Percentiles rank a stretch among this genome's conserved stretches.
Conservation (phyloP, 2,329 filamentous ascomycete species). For the Colletotrichum horii region DNA sequence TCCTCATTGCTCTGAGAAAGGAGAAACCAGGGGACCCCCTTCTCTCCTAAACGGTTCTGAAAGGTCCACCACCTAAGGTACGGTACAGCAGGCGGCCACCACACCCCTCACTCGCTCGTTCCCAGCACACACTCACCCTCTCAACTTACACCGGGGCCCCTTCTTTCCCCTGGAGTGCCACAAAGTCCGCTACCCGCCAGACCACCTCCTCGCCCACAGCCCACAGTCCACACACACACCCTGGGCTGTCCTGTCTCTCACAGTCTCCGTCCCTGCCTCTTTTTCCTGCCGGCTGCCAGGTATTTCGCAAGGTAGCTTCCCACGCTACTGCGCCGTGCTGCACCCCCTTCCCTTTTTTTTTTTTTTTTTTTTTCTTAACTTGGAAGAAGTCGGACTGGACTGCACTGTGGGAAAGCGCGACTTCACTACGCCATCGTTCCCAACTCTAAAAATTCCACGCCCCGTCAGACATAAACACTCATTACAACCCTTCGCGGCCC, state of each 20-base stretch:
- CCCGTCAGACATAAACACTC: conserved; percentile 20
- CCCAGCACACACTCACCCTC: not conserved
- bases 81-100: not conserved
- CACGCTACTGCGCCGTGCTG: not conserved
- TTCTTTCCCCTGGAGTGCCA: conserved; percentile 6
- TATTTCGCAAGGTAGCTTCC: not conserved
- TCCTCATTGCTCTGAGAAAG: conserved; percentile 7
- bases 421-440: conserved; percentile 21
- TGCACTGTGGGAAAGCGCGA: conserved; percentile 13
- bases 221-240: not conserved
- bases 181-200: conserved; percentile 5
- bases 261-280: not conserved
- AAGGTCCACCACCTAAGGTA: conserved; percentile 2
- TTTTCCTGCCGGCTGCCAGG: not conserved
- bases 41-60: conserved; percentile 15
- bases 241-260: not conserved
- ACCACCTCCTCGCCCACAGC: not conserved
- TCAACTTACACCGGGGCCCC: not conserved
- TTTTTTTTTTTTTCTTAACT: not conserved
- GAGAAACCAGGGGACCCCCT: conserved; percentile 15
- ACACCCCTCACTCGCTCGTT: not conserved
- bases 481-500: conserved; percentile 17
- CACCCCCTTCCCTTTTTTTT: not conserved
- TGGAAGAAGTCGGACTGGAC: not conserved
- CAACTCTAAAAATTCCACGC: conserved; percentile 23